Evolutionary conservation across 2,329 filamentous ascomycete genomes (phyloP), one percentile per base, ranked within the genome.

Genomic region (Ophiostoma novo-ulmi): DNA sequence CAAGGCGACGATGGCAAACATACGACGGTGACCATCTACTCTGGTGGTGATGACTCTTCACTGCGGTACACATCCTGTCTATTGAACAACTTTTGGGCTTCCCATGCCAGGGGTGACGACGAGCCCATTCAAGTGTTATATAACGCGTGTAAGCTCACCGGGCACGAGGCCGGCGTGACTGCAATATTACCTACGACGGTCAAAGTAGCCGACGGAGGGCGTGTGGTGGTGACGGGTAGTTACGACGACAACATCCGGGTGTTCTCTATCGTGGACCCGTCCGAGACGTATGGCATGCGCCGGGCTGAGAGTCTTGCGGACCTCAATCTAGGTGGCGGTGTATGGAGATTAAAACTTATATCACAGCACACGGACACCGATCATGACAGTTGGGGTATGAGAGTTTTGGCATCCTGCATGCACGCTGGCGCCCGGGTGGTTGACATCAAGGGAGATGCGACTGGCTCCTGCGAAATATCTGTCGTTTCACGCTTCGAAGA

Each of bases 341-440:
- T 98, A 2, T 99, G 95, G 93, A 85, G 94, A 71, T 78, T 98
- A 70, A 91, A 91, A 77, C 75, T 91, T 55, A 80, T 93, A 11
- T 71, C 75, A 3, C 69, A 72, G 13, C 44, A 75, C 4, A 66
- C 72, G 13, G 64, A 31, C 17, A 76, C 78, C 2, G 69, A 77
- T 22, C 74, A 69, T n/a, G 72, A 66, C n/a, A 7, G 20, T 5
- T 79, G 77, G 70, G 72, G 41, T 5, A 74, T 77, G 67, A 78
- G 84, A 64, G 80, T 96, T n/a, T 81, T 97, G 58, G 94, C 90
- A 20, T 97, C 93, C 65, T 97, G 95, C 77, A 98, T 98, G 94
- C 91, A 97, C 81, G 92, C 91, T 2, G 95, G 95, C 0, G 85
- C 88, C 11, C 86, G 89, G 70, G 80, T 98, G n/a, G 76, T 90